Base-by-base conservation (phyloP, 1,139 yeast species). In the Candida sanyaensis region DNA sequence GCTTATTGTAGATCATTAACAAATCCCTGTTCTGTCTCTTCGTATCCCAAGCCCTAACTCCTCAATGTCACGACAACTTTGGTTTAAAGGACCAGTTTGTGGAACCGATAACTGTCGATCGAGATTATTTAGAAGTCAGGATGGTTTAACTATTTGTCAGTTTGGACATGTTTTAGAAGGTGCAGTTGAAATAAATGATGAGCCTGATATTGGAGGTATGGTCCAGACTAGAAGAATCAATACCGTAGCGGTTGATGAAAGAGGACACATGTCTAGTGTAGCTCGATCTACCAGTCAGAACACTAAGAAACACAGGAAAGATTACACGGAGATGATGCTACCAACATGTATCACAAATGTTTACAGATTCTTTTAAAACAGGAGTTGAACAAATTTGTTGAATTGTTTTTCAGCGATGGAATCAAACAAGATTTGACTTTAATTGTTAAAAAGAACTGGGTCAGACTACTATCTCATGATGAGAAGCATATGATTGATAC, bases 51-150 rank as follows among this genome's bases (percentile, higher is more conserved):
- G 13, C 26, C 7, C 32, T 11, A 2, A 26, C 27, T 29, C 4
- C 21, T 37, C 9, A 34, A 55, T 54, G 58, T 54, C 55, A 34
- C 48, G 69, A 37, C 73, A 68, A 50, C 57, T 62, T 28, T 84
- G 85, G 84, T 73, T 75, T 43, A 71, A 81, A 56, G 98, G 98
- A 2, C 86, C 89, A 6, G 68, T 85, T 10, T 93, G 99, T 74
- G 97, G 97, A 2, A 83, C 84, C 3, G 92, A 87, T 54, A 92
- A 93, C 71, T 93, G 99, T 68, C 81, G 87, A 5, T 88, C 97
- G 1, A 69, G 83, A 43, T 77, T 85, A 44, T 93, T 89, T 81
- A 76, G 86, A 45, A 67, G 79, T 32, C 71, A 81, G 8, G 90
- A 88, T 59, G 98, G 98, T 26, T 81, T 81, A 47, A 78, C 84